A percentile compares a stretch with the other conserved stretches of the same genome.
Conservation (phyloP, 495 filamentous ascomycete species). For the Achaetomiella virescens region DNA sequence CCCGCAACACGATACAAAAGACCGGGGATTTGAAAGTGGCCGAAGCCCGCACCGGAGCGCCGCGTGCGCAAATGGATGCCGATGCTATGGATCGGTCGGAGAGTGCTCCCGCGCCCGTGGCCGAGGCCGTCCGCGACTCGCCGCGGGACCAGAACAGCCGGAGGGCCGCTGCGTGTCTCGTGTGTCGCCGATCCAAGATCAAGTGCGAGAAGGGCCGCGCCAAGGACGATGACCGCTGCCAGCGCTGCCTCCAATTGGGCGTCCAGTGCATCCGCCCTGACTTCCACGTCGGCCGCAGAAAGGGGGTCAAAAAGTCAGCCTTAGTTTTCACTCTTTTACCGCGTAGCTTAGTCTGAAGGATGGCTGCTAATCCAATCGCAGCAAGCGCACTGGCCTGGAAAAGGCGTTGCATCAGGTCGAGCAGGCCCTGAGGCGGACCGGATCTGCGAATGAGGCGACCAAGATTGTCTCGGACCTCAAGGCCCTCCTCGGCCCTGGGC, state of each 20-base stretch:
- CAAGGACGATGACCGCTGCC: slow-evolving; percentile 46
- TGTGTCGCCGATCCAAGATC: slow-evolving; percentile 62
- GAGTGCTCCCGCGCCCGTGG: slow-evolving; percentile 1
- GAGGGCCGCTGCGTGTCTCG: slow-evolving; percentile 55
- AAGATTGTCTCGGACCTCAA: slow-evolving; percentile 53
- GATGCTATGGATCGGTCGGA: slow-evolving; percentile 15
- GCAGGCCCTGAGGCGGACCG: slow-evolving; percentile 61
- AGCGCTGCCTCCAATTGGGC: slow-evolving; percentile 54
- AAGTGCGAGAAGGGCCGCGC: slow-evolving; percentile 51
- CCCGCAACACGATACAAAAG: slow-evolving; percentile 12
- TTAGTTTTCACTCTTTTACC: not conserved
- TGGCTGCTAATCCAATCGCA: slow-evolving; percentile 25
- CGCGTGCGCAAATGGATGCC: slow-evolving; percentile 11
- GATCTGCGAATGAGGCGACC: slow-evolving; percentile 45
- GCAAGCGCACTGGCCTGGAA: slow-evolving; percentile 66
- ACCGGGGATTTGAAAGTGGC: not conserved
- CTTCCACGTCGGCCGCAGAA: slow-evolving; percentile 64
- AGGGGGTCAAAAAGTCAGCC: slow-evolving; percentile 67
- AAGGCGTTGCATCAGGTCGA: slow-evolving; percentile 70
- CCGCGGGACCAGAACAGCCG: slow-evolving; percentile 26
- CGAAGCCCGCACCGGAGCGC: slow-evolving; percentile 8
- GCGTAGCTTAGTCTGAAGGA: slow-evolving; percentile 5
- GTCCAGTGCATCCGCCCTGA: slow-evolving; percentile 59
- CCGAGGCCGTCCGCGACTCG: slow-evolving; percentile 16
- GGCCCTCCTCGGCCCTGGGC: slow-evolving; percentile 41